Evolutionary conservation across 1,284 basidiomycete genomes (phyloP).

Genomic region (Pyrrhoderma lamaoense): DNA sequence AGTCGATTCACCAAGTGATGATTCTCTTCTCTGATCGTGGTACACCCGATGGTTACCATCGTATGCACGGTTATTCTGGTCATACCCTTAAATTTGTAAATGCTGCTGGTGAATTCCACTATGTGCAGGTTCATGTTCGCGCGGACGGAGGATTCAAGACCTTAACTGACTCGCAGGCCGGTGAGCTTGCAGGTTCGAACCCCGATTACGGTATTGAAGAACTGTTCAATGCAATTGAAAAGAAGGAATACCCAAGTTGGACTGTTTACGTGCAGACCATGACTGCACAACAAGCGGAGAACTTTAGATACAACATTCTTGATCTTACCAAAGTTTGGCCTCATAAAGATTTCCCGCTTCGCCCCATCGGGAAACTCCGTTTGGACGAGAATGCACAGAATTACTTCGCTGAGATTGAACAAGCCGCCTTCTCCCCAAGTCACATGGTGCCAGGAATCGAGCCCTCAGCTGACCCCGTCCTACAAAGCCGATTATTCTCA

Average conservation of each 20-base stretch:
- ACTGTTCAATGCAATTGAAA: constrained; percentile 77
- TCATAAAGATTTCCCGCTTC: constrained; percentile 79
- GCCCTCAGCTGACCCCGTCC: constrained; percentile 81
- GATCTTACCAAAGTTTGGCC: constrained; percentile 92
- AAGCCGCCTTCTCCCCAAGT: constrained; percentile 81
- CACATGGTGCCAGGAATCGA: constrained; percentile 86
- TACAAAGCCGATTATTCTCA: constrained; percentile 90
- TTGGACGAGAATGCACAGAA: constrained; percentile 83
- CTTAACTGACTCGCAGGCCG: constrained; percentile 50
- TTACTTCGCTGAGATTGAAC: constrained; percentile 84
- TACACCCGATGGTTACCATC: constrained; percentile 77
- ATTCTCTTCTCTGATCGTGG: constrained; percentile 89
- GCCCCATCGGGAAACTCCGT: constrained; percentile 78
- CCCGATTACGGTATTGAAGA: constrained; percentile 75
- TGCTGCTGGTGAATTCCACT: constrained; percentile 73
- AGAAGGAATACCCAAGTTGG: constrained; percentile 73
- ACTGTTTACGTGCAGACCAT: constrained; percentile 84
- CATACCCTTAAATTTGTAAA: constrained; percentile 92
- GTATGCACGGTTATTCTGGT: constrained; percentile 86
- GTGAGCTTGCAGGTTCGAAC: constrained; percentile 60
- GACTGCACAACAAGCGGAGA: constrained; percentile 86
- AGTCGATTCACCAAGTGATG: constrained; percentile 87
- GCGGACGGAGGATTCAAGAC: constrained; percentile 78
- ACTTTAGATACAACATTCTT: constrained; percentile 81
- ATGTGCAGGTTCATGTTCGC: constrained; percentile 76